Percentiles rank a stretch among this genome's conserved stretches.
These are phyloP conservation scores for Thraustochytrium sp. DNA, from an alignment of 352 stramenopile genomes.

Conservation along the genomic window DNA sequence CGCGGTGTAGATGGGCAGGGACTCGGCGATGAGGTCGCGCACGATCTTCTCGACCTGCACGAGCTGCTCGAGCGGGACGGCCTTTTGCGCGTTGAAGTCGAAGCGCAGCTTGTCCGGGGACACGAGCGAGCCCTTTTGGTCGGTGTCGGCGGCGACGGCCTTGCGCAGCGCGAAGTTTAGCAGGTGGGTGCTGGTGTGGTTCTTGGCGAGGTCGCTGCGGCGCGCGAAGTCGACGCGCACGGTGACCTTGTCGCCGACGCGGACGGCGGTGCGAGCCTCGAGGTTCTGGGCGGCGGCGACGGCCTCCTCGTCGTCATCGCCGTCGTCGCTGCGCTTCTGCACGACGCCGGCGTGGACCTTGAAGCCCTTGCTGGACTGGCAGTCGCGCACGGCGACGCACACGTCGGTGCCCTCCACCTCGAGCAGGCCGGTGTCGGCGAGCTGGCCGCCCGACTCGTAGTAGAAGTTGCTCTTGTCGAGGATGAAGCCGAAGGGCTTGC, in stretches of 20 bases:
- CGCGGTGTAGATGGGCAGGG: constrained; percentile 73
- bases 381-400: background rate
- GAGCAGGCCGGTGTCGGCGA: constrained; percentile 83
- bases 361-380: constrained; percentile 45
- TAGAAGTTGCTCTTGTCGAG: constrained; percentile 96
- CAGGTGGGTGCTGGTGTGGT: constrained; percentile 99
- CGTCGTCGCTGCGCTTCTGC: background rate
- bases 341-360: constrained; percentile 48
- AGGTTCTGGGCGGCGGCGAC: background rate
- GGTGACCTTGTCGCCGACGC: constrained; percentile 72
- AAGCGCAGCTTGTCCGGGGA: constrained; percentile 95
- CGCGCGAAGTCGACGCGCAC: constrained; percentile 88
- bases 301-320: constrained; percentile 26
- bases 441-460: constrained; percentile 91
- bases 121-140: constrained; percentile 94
- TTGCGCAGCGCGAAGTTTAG: constrained; percentile 94
- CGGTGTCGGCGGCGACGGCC: constrained; percentile 77
- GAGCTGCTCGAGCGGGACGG: constrained; percentile 83
- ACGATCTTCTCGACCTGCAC: constrained; percentile 67
- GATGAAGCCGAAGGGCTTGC: constrained; percentile 80
- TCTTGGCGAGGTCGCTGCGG: constrained; percentile 85
- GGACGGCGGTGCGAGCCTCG: constrained; percentile 53
- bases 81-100: constrained; percentile 95
- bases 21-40: constrained; percentile 52
- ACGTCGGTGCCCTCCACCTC: background rate